These are phyloP conservation scores for Kitagawia praeruptora DNA, from an alignment of 129 eudicot genomes.

Conservation along the genomic window DNA sequence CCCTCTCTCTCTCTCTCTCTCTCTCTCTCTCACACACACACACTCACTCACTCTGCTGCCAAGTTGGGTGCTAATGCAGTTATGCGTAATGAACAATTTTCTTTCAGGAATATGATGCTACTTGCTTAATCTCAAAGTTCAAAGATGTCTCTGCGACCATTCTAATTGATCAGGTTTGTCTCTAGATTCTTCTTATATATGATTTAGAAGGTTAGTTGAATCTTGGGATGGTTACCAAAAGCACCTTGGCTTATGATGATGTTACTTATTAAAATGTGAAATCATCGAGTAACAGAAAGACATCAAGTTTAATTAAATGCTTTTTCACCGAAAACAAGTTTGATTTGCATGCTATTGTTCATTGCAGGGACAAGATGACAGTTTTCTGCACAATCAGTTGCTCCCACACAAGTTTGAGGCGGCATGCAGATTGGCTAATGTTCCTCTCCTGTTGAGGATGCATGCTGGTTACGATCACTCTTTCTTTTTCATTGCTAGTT, in stretches of 20 bases:
- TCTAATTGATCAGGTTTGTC: conserved; percentile 82
- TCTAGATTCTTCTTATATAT: background rate
- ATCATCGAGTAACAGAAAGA: background rate
- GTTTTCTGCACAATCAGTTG: conserved; percentile 67
- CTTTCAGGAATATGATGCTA: conserved; percentile 93
- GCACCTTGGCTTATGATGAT: background rate
- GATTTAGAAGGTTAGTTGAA: background rate
- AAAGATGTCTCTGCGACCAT: conserved; percentile 72
- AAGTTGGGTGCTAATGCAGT: conserved; percentile 11
- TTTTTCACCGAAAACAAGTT: background rate
- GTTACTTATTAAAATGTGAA: too few relatives aligned
- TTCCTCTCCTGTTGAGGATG: conserved; percentile 71
- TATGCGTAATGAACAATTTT: background rate
- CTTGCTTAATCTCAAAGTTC: conserved; percentile 64
- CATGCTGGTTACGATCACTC: conserved; percentile 98
- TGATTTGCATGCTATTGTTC: background rate
- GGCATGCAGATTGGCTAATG: conserved; percentile 65
- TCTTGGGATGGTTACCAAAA: background rate
- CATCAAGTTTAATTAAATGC: background rate
- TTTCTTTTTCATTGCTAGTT: conserved; percentile 71
- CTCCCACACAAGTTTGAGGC: conserved; percentile 73
- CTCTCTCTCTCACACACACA: too few relatives aligned
- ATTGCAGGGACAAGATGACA: conserved; percentile 87
- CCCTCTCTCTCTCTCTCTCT: background rate
- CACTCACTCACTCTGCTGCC: background rate